Conservation (phyloP, 2,329 filamentous ascomycete genomes). For the Venturia oleaginea region DNA sequence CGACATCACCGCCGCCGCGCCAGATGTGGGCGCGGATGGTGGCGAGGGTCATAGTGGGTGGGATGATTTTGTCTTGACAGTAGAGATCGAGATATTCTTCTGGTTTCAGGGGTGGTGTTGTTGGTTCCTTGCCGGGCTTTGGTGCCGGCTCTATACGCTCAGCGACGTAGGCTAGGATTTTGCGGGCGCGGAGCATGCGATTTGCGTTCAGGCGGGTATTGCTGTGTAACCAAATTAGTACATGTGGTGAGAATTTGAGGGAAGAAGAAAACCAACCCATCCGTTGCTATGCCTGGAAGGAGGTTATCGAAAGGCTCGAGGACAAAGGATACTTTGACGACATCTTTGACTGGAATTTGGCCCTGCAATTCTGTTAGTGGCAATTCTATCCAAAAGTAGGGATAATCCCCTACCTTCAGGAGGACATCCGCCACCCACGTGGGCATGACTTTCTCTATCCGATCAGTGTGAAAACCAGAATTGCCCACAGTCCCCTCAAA, state of each 20-base stretch:
- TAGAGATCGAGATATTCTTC: constrained; percentile 94
- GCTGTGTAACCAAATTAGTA: constrained; percentile 26
- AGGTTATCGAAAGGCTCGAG: constrained; percentile 70
- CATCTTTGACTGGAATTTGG: constrained; percentile 74
- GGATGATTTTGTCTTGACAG: constrained; percentile 81
- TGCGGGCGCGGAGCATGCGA: constrained; percentile 89
- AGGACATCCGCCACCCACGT: constrained; percentile 89
- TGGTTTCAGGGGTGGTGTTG: constrained; percentile 49
- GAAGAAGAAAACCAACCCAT: constrained; percentile 41
- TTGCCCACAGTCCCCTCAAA: constrained; percentile 77
- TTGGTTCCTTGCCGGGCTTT: constrained; percentile 2
- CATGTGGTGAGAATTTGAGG: not conserved
- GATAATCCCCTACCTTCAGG: constrained; percentile 44
- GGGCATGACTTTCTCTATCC: constrained; percentile 77
- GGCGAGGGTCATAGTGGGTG: constrained; percentile 82
- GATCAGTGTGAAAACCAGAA: constrained; percentile 58
- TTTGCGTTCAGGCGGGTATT: constrained; percentile 94
- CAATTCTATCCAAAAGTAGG: not conserved
- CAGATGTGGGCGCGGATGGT: constrained; percentile 87
- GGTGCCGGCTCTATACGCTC: constrained; percentile 71
- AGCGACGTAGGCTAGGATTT: constrained; percentile 85
- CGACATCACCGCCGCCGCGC: constrained; percentile 88
- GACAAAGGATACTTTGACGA: constrained; percentile 91
- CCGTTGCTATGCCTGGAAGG: constrained; percentile 66
- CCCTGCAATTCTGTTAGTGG: constrained; percentile 44